These are phyloP conservation scores for Calonectria pseudoreteaudii DNA, from an alignment of 2,329 filamentous ascomycete genomes.

Conservation along the genomic window DNA sequence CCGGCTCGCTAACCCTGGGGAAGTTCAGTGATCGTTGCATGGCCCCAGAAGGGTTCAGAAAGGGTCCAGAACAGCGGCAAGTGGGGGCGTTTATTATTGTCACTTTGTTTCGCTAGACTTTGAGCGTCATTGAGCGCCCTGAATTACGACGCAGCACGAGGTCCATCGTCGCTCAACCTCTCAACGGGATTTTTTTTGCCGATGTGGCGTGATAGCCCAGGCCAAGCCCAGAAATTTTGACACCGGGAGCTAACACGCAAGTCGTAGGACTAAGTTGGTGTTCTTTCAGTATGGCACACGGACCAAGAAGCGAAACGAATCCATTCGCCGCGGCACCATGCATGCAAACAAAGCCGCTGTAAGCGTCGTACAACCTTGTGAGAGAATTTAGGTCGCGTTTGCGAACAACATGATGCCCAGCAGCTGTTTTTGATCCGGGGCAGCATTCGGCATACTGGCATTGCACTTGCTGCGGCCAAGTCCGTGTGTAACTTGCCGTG, in stretches of 20 bases:
- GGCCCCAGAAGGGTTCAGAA: slow-evolving; percentile 9
- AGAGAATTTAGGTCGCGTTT: not conserved
- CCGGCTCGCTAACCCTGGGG: not conserved
- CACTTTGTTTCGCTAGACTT: not conserved
- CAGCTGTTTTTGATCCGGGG: not conserved
- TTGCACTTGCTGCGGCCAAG: not conserved
- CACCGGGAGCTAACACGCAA: not conserved
- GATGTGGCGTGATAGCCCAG: slow-evolving; percentile 10
- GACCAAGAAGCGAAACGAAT: not conserved
- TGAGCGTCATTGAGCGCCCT: not conserved
- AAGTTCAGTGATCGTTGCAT: not conserved
- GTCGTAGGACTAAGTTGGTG: not conserved
- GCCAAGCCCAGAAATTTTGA: slow-evolving; percentile 2
- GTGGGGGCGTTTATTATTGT: not conserved
- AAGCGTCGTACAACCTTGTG: not conserved
- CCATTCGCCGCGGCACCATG: not conserved
- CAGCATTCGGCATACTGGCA: not conserved
- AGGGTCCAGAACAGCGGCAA: slow-evolving; percentile 19
- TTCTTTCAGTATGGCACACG: not conserved
- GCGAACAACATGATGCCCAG: not conserved
- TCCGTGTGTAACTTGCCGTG: not conserved
- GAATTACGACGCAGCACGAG: not conserved
- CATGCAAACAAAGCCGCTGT: not conserved
- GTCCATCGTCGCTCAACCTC: not conserved
- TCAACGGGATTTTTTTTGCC: not conserved